A percentile compares a stretch with the other conserved stretches of the same genome.
Evolutionary conservation across 192 early-diverging fungal genomes (phyloP).

Genomic region (Ambispora gerdemannii): DNA sequence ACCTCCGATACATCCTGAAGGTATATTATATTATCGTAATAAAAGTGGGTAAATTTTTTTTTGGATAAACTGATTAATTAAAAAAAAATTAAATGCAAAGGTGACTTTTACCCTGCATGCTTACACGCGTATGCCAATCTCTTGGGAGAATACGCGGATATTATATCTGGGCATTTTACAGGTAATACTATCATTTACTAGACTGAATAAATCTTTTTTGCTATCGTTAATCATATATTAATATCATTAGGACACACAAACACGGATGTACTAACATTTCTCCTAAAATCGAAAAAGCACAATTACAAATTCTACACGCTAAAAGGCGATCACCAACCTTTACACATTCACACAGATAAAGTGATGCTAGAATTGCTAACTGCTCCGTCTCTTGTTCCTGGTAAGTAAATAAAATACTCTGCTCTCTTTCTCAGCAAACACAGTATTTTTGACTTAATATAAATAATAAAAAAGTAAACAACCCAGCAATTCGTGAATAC

Average conservation of each 20-base stretch:
- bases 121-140: conserved; percentile 32
- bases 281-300: no score
- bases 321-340: no score
- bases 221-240: neutral
- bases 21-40: no score
- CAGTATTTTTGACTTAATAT: no score
- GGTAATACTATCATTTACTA: conserved; percentile 20
- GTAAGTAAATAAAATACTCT: no score
- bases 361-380: conserved; percentile 30
- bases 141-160: conserved; percentile 35
- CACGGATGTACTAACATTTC: conserved; percentile 26
- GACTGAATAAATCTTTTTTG: neutral
- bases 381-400: conserved; percentile 38
- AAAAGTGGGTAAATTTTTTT: conserved; percentile 23
- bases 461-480: conserved; percentile 4
- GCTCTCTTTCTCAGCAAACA: no score
- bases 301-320: no score
- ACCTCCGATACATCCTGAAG: conserved; percentile 33
- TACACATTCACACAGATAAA: no score
- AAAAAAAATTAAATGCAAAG: conserved; percentile 34
- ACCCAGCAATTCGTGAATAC: conserved; percentile 36
- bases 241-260: neutral
- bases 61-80: conserved; percentile 27
- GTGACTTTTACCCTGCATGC: conserved; percentile 30
- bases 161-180: conserved; percentile 44